phyloP scores from a whole-genome alignment of 306 rosid species.

The Cyclanthera cordifolia region DNA sequence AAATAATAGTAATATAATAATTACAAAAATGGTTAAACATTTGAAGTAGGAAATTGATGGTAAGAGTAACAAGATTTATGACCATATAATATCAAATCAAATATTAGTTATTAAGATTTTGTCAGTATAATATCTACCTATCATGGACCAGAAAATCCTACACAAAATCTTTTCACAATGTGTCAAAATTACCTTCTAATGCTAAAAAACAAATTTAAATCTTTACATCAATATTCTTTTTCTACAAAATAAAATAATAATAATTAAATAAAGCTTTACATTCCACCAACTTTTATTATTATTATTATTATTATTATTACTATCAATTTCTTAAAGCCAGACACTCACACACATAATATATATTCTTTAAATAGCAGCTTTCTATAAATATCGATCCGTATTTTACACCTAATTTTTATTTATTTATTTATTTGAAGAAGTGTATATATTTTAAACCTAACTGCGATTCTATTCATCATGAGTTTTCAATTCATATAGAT shows the following conservation, averaged over 20 bases:
- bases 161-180: not conserved
- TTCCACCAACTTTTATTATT: not conserved
- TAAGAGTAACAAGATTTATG: not conserved
- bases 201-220: not conserved
- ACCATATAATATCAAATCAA: not conserved
- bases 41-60: not conserved
- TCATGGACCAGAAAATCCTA: not conserved
- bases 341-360: not conserved
- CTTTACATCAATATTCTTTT: not conserved
- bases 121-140: conserved; percentile 1
- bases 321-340: too few relatives aligned
- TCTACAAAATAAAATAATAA: too few relatives aligned
- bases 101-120: not conserved
- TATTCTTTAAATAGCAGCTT: not conserved
- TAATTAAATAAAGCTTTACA: not conserved
- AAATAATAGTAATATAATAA: too few relatives aligned
- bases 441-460: not conserved
- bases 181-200: not conserved
- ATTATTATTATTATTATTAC: too few relatives aligned
- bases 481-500: not conserved
- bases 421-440: too few relatives aligned
- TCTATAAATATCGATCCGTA: not conserved
- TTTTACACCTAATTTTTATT: not conserved
- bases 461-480: too few relatives aligned
- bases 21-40: not conserved